Percentiles rank a stretch among this genome's conserved stretches.
phyloP scores from a whole-genome alignment of 2,329 filamentous ascomycete species.

The Pleoardoris graminearum region DNA sequence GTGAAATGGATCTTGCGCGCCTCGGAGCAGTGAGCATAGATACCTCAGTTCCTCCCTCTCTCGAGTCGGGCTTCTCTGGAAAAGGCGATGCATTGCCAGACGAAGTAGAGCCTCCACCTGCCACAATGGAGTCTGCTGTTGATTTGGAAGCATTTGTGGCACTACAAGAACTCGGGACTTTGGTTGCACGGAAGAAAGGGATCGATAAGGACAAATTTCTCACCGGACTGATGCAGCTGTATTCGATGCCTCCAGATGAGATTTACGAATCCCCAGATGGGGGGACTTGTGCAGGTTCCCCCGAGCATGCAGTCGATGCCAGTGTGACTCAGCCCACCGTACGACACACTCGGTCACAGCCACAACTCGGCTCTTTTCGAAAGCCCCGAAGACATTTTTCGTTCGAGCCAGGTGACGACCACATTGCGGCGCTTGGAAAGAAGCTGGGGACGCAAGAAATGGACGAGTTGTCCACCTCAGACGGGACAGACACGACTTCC shows the following conservation, averaged over 20 bases:
- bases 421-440: constrained; percentile 23
- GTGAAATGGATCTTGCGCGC: constrained; percentile 31
- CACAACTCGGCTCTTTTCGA: constrained; percentile 21
- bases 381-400: constrained; percentile 46
- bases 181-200: constrained; percentile 43
- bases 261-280: not conserved
- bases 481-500: constrained; percentile 5
- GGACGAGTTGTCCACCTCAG: constrained; percentile 10
- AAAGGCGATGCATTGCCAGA: constrained; percentile 39
- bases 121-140: constrained; percentile 14
- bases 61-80: constrained; percentile 40
- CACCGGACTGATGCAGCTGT: constrained; percentile 39
- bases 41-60: constrained; percentile 15
- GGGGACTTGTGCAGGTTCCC: not conserved
- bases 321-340: constrained; percentile 4
- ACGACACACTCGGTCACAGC: constrained; percentile 23
- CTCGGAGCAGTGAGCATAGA: constrained; percentile 8
- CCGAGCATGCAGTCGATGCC: not conserved
- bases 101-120: constrained; percentile 18
- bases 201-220: constrained; percentile 38
- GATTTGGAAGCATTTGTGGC: constrained; percentile 38
- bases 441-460: constrained; percentile 12
- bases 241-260: constrained; percentile 13
- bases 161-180: constrained; percentile 39
- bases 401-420: constrained; percentile 50